Base-by-base conservation (phyloP, 1,284 basidiomycete genomes). In the Kwoniella shivajii region DNA sequence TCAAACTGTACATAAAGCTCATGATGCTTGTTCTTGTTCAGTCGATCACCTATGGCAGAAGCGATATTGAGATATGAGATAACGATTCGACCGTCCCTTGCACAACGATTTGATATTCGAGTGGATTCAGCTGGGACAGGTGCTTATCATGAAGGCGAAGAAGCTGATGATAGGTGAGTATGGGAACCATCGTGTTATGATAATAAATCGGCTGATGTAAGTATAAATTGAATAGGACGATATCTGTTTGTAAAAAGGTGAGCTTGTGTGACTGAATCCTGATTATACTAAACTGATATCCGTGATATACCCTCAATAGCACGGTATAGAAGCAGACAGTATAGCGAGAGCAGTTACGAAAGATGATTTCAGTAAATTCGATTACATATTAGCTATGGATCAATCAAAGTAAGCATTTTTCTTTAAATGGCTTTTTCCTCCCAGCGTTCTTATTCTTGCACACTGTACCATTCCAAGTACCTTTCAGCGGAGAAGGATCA, bases 321-420 rank as follows among this genome's bases (percentile, higher is more conserved):
- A 80, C 51, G 62, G 66, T 7, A 70, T 81, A 20, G 75, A 79
- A 1, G 76, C 79, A 52, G 61, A 72, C 22, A 74, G 71, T 42
- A 59, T 64, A 1, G 80, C 80, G 1, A 69, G 80, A 36, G 71
- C 69, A 16, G 74, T 81, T 22, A 54, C 53, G 0, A 42, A 46
- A 7, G 18, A 50, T 10, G 80, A 82, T 67, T 82, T 74, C 48
- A 37, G 50, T 46, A 58, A 61, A 9, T 81, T 80, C 58, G 72
- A 80, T 67, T 78, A 78, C 62, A 81, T 82, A 50, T 69, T 82
- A 29, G 80, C 80, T 2, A 80, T 80, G 79, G 80, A 77, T 57
- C 54, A 67, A 27, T 55, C 61, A 33, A 74, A 75, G 75, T 77
- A 44, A 48, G 75, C 60, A 14, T 31, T 20, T 18, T 24, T 11